These are phyloP conservation scores for Penicillium sp. DNA, from an alignment of 2,329 filamentous ascomycete genomes.

Conservation along the genomic window DNA sequence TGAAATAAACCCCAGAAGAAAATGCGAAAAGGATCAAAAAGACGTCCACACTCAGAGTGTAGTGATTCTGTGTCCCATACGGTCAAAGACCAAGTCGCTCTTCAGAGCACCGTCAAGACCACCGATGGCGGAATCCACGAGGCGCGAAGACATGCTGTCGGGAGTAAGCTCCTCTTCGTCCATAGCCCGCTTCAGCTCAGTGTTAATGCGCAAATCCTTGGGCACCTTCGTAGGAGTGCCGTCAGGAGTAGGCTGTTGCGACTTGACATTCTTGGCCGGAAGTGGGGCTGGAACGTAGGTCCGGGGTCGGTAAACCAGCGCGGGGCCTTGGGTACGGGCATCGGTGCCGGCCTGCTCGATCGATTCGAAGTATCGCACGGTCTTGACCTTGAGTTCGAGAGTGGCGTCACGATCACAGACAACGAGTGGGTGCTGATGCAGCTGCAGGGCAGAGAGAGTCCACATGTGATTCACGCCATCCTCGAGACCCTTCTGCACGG, in stretches of 20 bases:
- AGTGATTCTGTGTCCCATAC: conserved; percentile 42
- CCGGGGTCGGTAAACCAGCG: conserved; percentile 40
- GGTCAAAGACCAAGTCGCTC: conserved; percentile 42
- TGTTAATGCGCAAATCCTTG: conserved; percentile 47
- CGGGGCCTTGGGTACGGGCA: conserved; percentile 43
- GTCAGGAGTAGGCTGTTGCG: conserved; percentile 27
- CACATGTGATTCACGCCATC: conserved; percentile 86
- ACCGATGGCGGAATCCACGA: conserved; percentile 46
- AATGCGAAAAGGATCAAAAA: not conserved
- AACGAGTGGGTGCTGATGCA: conserved; percentile 77
- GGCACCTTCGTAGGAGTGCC: conserved; percentile 31
- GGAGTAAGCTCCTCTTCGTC: conserved; percentile 47
- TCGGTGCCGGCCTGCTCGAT: conserved; percentile 62
- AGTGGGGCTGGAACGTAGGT: conserved; percentile 36
- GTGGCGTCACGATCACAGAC: conserved; percentile 80
- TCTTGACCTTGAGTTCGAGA: conserved; percentile 68
- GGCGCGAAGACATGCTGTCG: conserved; percentile 48
- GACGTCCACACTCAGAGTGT: conserved; percentile 16
- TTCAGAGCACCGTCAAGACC: conserved; percentile 42
- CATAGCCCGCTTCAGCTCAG: conserved; percentile 35
- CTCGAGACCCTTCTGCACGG: conserved; percentile 75
- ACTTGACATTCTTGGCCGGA: conserved; percentile 17
- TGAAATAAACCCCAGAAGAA: not conserved
- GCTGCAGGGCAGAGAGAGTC: conserved; percentile 75
- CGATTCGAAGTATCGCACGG: conserved; percentile 69